Evolutionary conservation across 1,284 basidiomycete species (phyloP), one percentile per base, ranked within the genome.

Genomic region (Pascua sp.): DNA sequence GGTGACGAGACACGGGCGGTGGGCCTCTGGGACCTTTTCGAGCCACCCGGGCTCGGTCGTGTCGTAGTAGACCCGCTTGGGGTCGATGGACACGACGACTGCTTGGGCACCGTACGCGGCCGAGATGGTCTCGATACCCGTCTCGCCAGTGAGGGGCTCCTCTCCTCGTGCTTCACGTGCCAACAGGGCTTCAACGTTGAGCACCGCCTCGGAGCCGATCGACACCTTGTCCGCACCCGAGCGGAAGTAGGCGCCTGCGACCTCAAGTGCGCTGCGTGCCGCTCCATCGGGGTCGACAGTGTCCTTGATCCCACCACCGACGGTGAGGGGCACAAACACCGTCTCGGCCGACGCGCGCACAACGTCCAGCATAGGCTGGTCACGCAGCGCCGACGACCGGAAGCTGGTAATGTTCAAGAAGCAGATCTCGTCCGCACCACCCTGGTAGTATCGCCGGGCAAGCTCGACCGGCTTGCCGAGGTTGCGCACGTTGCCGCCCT

Each of bases 351-450:
- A 90, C 1, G 86, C 86, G 55, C 89, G 87, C 51, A 98, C 90
- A 67, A 99, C 89, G 46, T 91, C 88, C 54, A 99, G 85, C 96
- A 99, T 98, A 0, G 96, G 96, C 77, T 98, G 96, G 78, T 98
- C 96, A 53, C 83, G 86, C 44, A 99, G 82, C 0, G 96, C 93
- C 8, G 91, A 97, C 64, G 90, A 88, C 60, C 96, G 90, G 85
- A 99, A 99, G 55, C 94, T 97, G 9, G 96, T 99, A 81, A 99
- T 99, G 80, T 99, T 99, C 73, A 99, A 86, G 67, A 99, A 87
- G 69, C 91, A 95, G 49, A 98, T 82, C 78, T 98, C 96, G 79
- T 99, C 96, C 47, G 96, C 96, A 39, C 94, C 95, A 48, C 87
- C 85, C 15, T 81, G 77, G 78, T 89, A 98, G 80, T 99, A 98